Evolutionary conservation across 495 filamentous ascomycete species (phyloP).

Genomic region (Glarea lozoyensis): DNA sequence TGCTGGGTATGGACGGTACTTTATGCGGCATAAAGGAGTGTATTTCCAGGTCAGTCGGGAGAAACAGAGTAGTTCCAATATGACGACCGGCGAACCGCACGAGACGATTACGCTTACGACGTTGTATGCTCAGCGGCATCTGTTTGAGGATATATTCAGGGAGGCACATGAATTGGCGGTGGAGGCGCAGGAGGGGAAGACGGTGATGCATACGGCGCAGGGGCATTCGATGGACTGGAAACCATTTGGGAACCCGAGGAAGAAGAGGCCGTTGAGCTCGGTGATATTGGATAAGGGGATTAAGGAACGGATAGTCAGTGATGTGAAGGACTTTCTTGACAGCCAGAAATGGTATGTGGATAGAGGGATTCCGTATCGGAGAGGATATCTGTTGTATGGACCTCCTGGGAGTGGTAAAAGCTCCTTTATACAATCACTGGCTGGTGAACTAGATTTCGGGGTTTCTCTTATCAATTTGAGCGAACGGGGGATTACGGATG

Average conservation of each 20-base stretch:
- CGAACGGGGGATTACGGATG: conserved; percentile 87
- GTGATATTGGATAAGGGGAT: conserved; percentile 82
- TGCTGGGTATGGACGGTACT: conserved; percentile 79
- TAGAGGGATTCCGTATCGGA: conserved; percentile 87
- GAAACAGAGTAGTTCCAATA: conserved; percentile 63
- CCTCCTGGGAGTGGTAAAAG: conserved; percentile 94
- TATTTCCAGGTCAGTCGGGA: conserved; percentile 80
- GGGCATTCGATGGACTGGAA: conserved; percentile 77
- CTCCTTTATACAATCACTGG: conserved; percentile 91
- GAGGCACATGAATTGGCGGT: conserved; percentile 75
- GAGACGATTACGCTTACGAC: conserved; percentile 92
- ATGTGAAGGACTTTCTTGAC: conserved; percentile 74
- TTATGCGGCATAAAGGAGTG: conserved; percentile 75
- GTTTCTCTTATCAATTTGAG: conserved; percentile 92
- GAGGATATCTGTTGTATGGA: conserved; percentile 89
- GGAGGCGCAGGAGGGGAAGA: conserved; percentile 82
- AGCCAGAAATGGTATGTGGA: conserved; percentile 86
- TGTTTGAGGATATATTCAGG: conserved; percentile 77
- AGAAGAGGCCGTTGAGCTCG: conserved; percentile 79
- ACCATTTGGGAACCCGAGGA: conserved; percentile 76
- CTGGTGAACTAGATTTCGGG: conserved; percentile 85
- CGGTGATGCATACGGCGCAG: conserved; percentile 77
- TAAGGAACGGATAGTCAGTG: conserved; percentile 74
- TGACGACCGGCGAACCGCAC: conserved; percentile 78
- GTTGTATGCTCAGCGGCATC: conserved; percentile 73